phyloP scores from a whole-genome alignment of 1,284 basidiomycete species.

The Puccinia horiana region DNA sequence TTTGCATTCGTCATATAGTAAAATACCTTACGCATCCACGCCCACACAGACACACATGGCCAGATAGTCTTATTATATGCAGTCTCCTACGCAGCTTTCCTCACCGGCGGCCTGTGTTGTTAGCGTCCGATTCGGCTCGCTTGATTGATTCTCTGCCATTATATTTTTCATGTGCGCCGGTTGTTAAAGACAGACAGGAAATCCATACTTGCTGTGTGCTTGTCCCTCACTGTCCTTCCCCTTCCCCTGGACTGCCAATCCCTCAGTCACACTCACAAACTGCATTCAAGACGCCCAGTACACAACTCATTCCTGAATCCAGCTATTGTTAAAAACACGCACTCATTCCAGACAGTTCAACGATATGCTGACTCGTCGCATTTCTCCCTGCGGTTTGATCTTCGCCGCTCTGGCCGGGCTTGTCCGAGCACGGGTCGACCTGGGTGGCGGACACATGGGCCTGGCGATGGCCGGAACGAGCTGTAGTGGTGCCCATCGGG shows the following conservation, averaged over 20 bases:
- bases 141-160: neutral
- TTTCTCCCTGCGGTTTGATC: neutral
- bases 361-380: neutral
- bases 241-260: neutral
- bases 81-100: too few species aligned
- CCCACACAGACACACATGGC: too few species aligned
- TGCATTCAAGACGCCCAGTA: neutral
- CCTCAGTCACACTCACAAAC: neutral
- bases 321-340: neutral
- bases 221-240: neutral
- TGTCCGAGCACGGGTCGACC: constrained; percentile 6
- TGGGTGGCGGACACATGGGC: constrained; percentile 39
- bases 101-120: neutral
- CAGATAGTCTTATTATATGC: too few species aligned
- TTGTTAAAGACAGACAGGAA: neutral
- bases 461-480: constrained; percentile 29
- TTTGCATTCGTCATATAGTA: too few species aligned
- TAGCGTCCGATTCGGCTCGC: constrained; percentile 2
- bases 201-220: neutral
- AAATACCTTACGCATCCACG: too few species aligned
- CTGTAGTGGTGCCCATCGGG: constrained; percentile 6
- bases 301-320: neutral
- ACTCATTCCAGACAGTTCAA: neutral
- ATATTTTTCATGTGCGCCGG: constrained; percentile 5
- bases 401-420: neutral